These are phyloP conservation scores for Colletotrichum euphorbiae DNA, from an alignment of 2,329 filamentous ascomycete species.

Conservation along the genomic window DNA sequence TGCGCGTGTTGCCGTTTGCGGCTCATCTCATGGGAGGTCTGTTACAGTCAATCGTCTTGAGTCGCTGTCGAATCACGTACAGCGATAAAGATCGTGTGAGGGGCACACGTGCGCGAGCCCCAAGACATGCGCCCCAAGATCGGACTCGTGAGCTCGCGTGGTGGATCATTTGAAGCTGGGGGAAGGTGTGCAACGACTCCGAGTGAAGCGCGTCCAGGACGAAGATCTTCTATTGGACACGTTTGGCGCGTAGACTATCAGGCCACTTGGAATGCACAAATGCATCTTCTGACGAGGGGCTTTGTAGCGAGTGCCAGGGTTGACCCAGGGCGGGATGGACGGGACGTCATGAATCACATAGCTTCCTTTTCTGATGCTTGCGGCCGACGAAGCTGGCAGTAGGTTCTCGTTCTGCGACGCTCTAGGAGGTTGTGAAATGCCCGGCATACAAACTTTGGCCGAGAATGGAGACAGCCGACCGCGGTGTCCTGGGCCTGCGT, in stretches of 20 bases:
- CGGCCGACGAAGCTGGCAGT: conserved; percentile 2
- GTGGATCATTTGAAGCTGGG: conserved; percentile 3
- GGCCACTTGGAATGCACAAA: background rate
- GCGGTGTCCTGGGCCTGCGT: background rate
- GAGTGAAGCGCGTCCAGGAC: background rate
- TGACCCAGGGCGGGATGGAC: conserved; percentile 12
- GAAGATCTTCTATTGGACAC: background rate
- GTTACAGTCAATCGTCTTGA: background rate
- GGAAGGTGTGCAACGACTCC: background rate
- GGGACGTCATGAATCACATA: conserved; percentile 31
- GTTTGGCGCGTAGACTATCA: conserved; percentile 5
- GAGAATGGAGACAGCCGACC: background rate
- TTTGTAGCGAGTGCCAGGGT: conserved; percentile 3
- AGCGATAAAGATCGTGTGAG: background rate
- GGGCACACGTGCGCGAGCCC: conserved; percentile 4
- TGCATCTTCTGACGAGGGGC: background rate
- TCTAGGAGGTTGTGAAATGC: background rate
- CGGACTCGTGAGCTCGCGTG: background rate
- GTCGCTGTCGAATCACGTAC: background rate
- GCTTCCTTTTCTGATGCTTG: conserved; percentile 11
- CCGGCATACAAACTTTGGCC: background rate
- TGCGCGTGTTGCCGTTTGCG: conserved; percentile 1
- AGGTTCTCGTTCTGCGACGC: conserved; percentile 19
- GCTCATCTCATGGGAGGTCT: background rate
- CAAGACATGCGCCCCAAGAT: conserved; percentile 3